Evolutionary conservation across 1,284 basidiomycete genomes (phyloP), one percentile per base, ranked within the genome.

Genomic region (Tylopilus sp.): DNA sequence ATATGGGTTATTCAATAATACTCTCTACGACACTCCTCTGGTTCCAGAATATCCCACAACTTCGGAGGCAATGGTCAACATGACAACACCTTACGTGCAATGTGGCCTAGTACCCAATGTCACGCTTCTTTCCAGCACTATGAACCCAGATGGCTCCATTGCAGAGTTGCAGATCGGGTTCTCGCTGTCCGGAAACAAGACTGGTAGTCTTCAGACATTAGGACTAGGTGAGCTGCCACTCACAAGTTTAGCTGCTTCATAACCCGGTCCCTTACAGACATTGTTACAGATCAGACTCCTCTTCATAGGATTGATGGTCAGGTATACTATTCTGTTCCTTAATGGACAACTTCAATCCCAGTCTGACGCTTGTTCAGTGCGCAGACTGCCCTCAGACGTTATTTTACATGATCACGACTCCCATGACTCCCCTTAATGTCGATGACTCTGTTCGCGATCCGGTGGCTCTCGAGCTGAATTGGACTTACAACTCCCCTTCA

Each of bases 31-130:
- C 32, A 51, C 56, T 9, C n/a, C 60, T 19, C 36, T 52, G 3
- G 52, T 29, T 16, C 41, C 47, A 5, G 47, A 49, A 24, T n/a
- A 32, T 41, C n/a, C 53, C 52, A 5, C n/a, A 2, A 24, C 55
- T 4, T 53, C 38, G 18, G 51, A n/a, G 63, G 56, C 58, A 32
- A 58, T 16, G 63, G 68, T 70, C 4, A 70, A 70, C 67, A 39
- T 58, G 29, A 69, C 67, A 0, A 60, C 60, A 15, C 2, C 70
- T 26, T 47, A 55, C 53, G 29, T 56, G 1, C 52, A 6, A 3
- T 69, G 67, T 63, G 24, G 60, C 1, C 38, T 69, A 24, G 8
- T 69, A 18, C 44, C 65, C n/a, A 68, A 68, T 39, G 32, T 68
- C 15, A 29, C 52, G 8, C 33, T 38, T 9, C 13, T 22, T 22